Base-by-base conservation (phyloP, 2,329 filamentous ascomycete species). In the Lasiodiplodia gonubiensis region DNA sequence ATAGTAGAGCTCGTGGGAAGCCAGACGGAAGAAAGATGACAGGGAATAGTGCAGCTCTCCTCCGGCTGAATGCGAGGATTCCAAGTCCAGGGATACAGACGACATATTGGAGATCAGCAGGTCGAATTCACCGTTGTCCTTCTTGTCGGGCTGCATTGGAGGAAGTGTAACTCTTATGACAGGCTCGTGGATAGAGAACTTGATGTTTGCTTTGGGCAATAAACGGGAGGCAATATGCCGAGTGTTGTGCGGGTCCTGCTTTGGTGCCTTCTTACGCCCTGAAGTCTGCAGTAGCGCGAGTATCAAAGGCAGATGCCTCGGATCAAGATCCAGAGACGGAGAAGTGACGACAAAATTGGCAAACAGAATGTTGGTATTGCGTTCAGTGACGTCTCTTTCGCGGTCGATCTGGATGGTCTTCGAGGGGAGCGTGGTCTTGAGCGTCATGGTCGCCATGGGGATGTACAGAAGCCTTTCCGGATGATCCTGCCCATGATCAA, bases 271-370 rank as follows among this genome's bases (percentile, higher is more conserved):
- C 21, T 64, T 53, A 71, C 10, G 74, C 72, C 52, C 71, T 25
- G 37, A 69, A 55, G 84, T 84, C 71, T 89, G 90, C 52, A 93
- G 81, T 70, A 98, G 84, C 23, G 92, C 91, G 57, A 97, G 82
- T 25, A 98, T 83, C 10, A 97, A 85, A 2, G 95, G 94, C 18
- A 99, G 83, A 80, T 98, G 94, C 70, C 92, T 92, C 2, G 95
- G 94, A 76, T 97, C 92, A 39, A 99, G 84, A 77, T 99, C 95
- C 61, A 98, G 84, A 0, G 95, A 97, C 0, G 95, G 95, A 5
- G 95, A 99, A 0, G 95, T 99, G 69, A 98, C 89, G 55, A 99
- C 94, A 6, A 97, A 89, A 78, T 99, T 99, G 49, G 94, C 94
- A 76, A 97, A 97, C 18, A 99, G 84, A 48, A 99, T 95, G 76